Base-by-base conservation (phyloP, 164 flowering plant genomes). In the Stephania yunnanensis region DNA sequence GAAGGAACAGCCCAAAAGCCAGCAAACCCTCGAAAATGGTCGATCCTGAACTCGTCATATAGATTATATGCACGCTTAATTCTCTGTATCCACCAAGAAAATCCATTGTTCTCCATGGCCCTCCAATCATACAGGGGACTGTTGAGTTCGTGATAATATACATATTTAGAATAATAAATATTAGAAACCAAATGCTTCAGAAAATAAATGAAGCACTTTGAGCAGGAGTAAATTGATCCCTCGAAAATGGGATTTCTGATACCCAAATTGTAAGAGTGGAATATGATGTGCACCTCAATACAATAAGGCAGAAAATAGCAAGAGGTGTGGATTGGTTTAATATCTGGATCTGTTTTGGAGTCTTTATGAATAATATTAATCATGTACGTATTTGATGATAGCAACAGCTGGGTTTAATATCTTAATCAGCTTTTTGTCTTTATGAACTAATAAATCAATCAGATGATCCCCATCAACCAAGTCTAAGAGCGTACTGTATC, bases 1-100 rank as follows among this genome's bases (percentile, higher is more conserved):
- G 94, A 84, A 77, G 98, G 99, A 86, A 96, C 92, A 77, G 99
- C 97, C 99, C 99, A 96, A 82, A 80, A 96, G 42, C 99, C 99
- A 84, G 98, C 90, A 82, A 96, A 85, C 74, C 98, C 99, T 83
- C 99, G 86, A 76, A 95, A 96, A 78, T 96, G 99, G 81, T 96
- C 99, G 68, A 96, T 96, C 81, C 98, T 83, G 81, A 91, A 96
- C 79, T 96, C 99, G 80, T 92, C 98, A 82, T 86, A 96, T 12
- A 96, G 86, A 87, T 89, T 81, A 68, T 77, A 83, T 46, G 99
- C 99, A 73, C 97, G 92, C 72, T 80, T 80, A 31, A 96, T 76
- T 68, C 99, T 88, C 44, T 84, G 83, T 80, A 87, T 74, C 99
- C 99, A 95, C 99, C 99, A 95, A 46, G 94, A 86, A 82, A 81